Percentiles rank a stretch among this genome's conserved stretches.
phyloP scores from a whole-genome alignment of 164 flowering plant species.

The Tetracentron sinense region DNA sequence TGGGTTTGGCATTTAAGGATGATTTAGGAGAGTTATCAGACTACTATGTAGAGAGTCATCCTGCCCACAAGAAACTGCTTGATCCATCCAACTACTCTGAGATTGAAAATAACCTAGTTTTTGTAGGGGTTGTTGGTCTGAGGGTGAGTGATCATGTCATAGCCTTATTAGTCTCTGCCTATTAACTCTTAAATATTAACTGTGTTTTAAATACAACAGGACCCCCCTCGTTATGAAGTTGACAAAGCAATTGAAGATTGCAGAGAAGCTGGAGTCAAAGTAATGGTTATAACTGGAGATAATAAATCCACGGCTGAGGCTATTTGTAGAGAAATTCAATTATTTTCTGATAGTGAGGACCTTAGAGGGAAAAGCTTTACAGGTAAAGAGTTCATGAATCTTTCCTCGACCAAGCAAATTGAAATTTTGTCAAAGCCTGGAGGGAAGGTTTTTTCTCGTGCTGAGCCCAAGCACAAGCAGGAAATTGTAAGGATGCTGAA shows the following conservation, averaged over 20 bases:
- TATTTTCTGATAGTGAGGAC: constrained; percentile 54
- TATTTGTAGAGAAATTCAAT: constrained; percentile 64
- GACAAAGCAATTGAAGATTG: constrained; percentile 73
- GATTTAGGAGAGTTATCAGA: constrained; percentile 79
- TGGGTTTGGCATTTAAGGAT: constrained; percentile 86
- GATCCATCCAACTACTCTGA: constrained; percentile 65
- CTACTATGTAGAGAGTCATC: constrained; percentile 60
- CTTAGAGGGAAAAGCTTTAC: constrained; percentile 61
- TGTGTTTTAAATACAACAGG: constrained; percentile 38
- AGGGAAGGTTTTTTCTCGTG: constrained; percentile 76
- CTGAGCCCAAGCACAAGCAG: constrained; percentile 94
- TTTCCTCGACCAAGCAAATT: constrained; percentile 45
- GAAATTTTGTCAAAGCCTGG: constrained; percentile 63
- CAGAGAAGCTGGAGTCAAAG: constrained; percentile 76
- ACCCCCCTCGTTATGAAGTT: constrained; percentile 93
- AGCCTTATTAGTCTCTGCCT: not conserved
- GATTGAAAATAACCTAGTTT: constrained; percentile 69
- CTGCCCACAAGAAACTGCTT: constrained; percentile 78
- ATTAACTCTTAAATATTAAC: not conserved
- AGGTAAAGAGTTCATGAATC: constrained; percentile 75
- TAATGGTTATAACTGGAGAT: constrained; percentile 94
- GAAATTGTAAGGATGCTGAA: constrained; percentile 88
- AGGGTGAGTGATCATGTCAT: constrained; percentile 46
- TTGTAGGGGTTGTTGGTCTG: constrained; percentile 87
- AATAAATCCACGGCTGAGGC: constrained; percentile 91